Percentiles rank a stretch among this genome's conserved stretches.
These are phyloP conservation scores for Phaseolus coccineus DNA, from an alignment of 331 rosid species.

Conservation along the genomic window DNA sequence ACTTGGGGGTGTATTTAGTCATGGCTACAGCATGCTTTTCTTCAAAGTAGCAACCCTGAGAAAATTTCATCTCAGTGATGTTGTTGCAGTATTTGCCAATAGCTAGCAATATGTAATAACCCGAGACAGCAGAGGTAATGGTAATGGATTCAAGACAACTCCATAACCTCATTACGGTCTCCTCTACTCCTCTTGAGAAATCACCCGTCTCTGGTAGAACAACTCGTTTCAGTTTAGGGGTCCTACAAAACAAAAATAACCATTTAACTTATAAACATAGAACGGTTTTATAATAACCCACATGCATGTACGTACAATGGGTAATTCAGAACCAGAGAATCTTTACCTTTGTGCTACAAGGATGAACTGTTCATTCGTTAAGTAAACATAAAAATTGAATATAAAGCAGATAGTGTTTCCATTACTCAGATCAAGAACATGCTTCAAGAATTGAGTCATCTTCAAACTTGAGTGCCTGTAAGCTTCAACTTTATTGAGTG, in stretches of 20 bases:
- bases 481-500: neutral
- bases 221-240: slow-evolving; percentile 24
- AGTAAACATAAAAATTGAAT: neutral
- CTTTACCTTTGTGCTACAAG: neutral
- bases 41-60: neutral
- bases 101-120: neutral
- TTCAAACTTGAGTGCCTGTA: neutral
- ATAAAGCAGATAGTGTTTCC: slow-evolving; percentile 18
- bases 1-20: slow-evolving; percentile 11
- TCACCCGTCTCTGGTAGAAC: neutral
- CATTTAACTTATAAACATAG: too few species aligned
- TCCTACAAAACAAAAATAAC: slow-evolving; percentile 25
- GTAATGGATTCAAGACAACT: slow-evolving; percentile 40
- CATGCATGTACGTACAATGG: too few species aligned
- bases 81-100: slow-evolving; percentile 7
- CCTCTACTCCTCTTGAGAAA: neutral
- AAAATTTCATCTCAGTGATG: slow-evolving; percentile 11
- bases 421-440: neutral
- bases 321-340: neutral
- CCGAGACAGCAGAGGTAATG: neutral
- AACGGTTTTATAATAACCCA: too few species aligned
- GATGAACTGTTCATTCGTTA: neutral
- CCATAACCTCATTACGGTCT: slow-evolving; percentile 3
- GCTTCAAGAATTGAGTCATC: slow-evolving; percentile 26
- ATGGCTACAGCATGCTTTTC: neutral